A percentile compares a stretch with the other conserved stretches of the same genome.
These are phyloP conservation scores for Mucor indicus DNA, from an alignment of 371 early-diverging fungal species.

Conservation along the genomic window DNA sequence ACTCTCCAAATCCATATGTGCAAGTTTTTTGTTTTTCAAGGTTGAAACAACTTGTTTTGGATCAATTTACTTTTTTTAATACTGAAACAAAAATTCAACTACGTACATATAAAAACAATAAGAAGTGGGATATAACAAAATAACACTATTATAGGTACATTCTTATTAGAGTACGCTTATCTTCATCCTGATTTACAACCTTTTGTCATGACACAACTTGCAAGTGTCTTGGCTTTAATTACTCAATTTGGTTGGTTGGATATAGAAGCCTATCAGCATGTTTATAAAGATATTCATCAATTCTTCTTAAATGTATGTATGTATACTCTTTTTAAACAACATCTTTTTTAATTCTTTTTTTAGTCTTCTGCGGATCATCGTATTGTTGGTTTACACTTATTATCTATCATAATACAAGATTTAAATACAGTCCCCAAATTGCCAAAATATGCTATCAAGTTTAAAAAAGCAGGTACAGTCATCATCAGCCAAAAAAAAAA, in stretches of 20 bases:
- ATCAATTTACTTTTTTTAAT: slow-evolving; percentile 64
- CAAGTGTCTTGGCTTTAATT: slow-evolving; percentile 67
- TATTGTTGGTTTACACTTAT: slow-evolving; percentile 58
- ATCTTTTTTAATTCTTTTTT: no score
- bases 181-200: slow-evolving; percentile 54
- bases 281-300: slow-evolving; percentile 59
- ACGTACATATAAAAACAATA: slow-evolving; percentile 35
- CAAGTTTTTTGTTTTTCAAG: slow-evolving; percentile 66
- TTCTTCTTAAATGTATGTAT: slow-evolving; percentile 58
- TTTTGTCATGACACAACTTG: slow-evolving; percentile 63
- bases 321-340: no score
- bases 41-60: slow-evolving; percentile 62
- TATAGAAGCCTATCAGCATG: slow-evolving; percentile 59
- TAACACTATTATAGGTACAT: slow-evolving; percentile 33
- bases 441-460: slow-evolving; percentile 56
- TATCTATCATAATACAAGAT: slow-evolving; percentile 52
- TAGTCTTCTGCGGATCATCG: slow-evolving; percentile 58
- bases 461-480: slow-evolving; percentile 59
- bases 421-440: slow-evolving; percentile 54
- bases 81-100: slow-evolving; percentile 58
- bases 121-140: no score
- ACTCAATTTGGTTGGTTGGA: slow-evolving; percentile 82
- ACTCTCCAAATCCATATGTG: slow-evolving; percentile 64
- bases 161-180: slow-evolving; percentile 63
- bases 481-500: no score